phyloP scores from a whole-genome alignment of 23 red algal species.

The Gracilaria vermiculophylla region DNA sequence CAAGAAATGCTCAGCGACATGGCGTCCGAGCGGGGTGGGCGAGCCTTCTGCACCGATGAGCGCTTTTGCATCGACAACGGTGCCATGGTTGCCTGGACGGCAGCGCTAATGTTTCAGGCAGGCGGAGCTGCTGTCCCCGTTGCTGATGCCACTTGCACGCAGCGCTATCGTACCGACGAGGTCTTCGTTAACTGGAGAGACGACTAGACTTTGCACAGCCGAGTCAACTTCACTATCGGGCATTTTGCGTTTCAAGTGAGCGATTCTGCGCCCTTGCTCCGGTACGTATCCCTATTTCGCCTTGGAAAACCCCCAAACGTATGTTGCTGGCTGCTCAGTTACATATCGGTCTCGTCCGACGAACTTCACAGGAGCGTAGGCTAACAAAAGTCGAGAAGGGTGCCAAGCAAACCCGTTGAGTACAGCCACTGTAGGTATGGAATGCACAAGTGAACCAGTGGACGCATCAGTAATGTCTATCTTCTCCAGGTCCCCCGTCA shows the following conservation, averaged over 20 bases:
- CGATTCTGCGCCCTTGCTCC: too few species aligned
- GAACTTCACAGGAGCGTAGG: slow-evolving; percentile 39
- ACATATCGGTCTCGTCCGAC: slow-evolving; percentile 15
- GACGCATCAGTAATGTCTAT: slow-evolving; percentile 55
- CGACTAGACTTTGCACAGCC: slow-evolving; percentile 9
- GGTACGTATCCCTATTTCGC: background rate
- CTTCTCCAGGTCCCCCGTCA: slow-evolving; percentile 32
- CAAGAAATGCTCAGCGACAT: slow-evolving; percentile 94
- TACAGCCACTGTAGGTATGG: slow-evolving; percentile 22
- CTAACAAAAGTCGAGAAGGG: slow-evolving; percentile 33
- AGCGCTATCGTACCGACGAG: slow-evolving; percentile 86
- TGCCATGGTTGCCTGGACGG: slow-evolving; percentile 98
- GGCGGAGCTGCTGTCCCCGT: slow-evolving; percentile 38
- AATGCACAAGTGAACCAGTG: background rate
- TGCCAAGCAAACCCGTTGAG: slow-evolving; percentile 53
- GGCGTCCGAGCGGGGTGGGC: slow-evolving; percentile 76
- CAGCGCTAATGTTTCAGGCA: slow-evolving; percentile 61
- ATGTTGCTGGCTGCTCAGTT: slow-evolving; percentile 10
- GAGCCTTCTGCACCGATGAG: slow-evolving; percentile 93
- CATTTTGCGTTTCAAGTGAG: background rate
- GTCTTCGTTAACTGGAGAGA: slow-evolving; percentile 86
- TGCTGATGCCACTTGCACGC: slow-evolving; percentile 63
- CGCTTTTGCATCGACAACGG: slow-evolving; percentile 99
- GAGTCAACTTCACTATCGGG: background rate
- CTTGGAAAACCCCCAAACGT: slow-evolving; percentile 6